Conservation (phyloP, 495 filamentous ascomycete genomes). For the Lophiostoma macrostomum region DNA sequence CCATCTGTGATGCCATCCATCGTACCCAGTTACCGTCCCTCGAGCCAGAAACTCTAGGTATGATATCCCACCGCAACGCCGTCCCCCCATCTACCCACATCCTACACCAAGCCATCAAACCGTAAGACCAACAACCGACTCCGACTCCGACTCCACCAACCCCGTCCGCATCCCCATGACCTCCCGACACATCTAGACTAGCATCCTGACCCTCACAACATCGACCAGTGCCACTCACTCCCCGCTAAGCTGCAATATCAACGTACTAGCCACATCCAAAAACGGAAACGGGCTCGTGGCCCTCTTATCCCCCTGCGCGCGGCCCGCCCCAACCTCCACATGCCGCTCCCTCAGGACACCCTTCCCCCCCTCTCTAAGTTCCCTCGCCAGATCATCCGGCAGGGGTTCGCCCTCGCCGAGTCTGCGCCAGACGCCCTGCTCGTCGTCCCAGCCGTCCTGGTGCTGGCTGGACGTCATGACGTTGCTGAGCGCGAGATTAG, state of each 20-base stretch:
- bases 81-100: too few species aligned
- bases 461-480: too few species aligned
- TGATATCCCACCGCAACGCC: too few species aligned
- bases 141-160: not conserved
- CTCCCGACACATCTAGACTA: too few species aligned
- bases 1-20: too few species aligned
- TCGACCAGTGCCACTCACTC: slow-evolving; percentile 28
- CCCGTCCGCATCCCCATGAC: not conserved
- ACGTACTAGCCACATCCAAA: slow-evolving; percentile 65
- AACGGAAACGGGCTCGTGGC: slow-evolving; percentile 75
- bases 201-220: too few species aligned
- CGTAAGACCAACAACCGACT: not conserved
- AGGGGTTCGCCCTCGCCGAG: slow-evolving; percentile 34
- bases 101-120: too few species aligned
- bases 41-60: too few species aligned
- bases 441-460: slow-evolving; percentile 23
- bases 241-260: slow-evolving; percentile 75
- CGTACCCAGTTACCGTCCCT: too few species aligned
- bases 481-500: slow-evolving; percentile 1
- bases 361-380: slow-evolving; percentile 26
- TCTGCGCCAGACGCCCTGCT: slow-evolving; percentile 32
- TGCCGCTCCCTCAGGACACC: slow-evolving; percentile 38
- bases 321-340: slow-evolving; percentile 40
- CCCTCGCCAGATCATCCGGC: slow-evolving; percentile 30
- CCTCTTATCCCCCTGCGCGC: slow-evolving; percentile 60